A percentile compares a stretch with the other conserved stretches of the same genome.
Evolutionary conservation across 495 filamentous ascomycete species (phyloP).

Genomic region (Penicillium maclennaniae): DNA sequence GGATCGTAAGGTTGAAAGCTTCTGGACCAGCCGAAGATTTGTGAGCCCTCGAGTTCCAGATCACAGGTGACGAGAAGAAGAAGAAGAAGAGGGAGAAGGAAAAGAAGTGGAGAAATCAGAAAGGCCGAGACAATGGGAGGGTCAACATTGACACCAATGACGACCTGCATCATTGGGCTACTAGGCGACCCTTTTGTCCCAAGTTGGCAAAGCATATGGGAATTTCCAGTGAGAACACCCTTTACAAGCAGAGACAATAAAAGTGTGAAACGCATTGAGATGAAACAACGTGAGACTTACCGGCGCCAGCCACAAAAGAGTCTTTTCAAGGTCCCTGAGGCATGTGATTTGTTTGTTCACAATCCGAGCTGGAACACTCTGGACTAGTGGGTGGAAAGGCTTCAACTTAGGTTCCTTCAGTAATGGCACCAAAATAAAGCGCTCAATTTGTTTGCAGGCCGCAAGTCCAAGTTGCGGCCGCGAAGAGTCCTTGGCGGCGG

Average conservation of each 20-base stretch:
- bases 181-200: not conserved
- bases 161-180: not conserved
- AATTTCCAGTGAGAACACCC: not conserved
- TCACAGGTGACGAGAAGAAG: not conserved
- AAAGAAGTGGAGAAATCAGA: not conserved
- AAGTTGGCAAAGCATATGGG: no score
- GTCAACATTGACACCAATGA: not conserved
- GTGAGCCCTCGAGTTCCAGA: not conserved
- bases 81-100: not conserved
- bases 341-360: constrained; percentile 75
- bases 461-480: constrained; percentile 45
- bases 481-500: constrained; percentile 22
- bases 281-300: constrained; percentile 56
- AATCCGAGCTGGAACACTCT: constrained; percentile 71
- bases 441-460: constrained; percentile 54
- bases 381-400: constrained; percentile 73
- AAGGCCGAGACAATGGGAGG: not conserved
- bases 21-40: constrained; percentile 48
- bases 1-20: constrained; percentile 60
- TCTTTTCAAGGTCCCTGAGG: constrained; percentile 87
- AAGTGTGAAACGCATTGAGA: not conserved
- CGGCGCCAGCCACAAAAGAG: constrained; percentile 76
- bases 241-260: not conserved
- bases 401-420: constrained; percentile 55
- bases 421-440: constrained; percentile 55